These are phyloP conservation scores for Hyaloperonospora arabidopsidis DNA, from an alignment of 352 stramenopile species.

Conservation along the genomic window DNA sequence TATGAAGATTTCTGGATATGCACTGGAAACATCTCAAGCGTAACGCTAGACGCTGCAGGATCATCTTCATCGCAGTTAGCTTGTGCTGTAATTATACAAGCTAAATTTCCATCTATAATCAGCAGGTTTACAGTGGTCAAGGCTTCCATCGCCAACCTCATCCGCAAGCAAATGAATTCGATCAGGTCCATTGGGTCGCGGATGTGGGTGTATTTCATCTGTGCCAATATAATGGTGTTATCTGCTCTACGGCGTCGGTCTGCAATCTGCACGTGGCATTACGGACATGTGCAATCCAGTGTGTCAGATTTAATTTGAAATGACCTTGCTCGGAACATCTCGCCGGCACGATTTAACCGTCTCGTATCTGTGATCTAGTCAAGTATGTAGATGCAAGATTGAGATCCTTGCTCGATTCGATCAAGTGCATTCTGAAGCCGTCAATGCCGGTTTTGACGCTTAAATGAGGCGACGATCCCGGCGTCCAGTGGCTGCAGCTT, in stretches of 20 bases:
- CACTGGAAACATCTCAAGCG: background rate
- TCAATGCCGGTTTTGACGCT: slow-evolving; percentile 1
- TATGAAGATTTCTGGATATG: background rate
- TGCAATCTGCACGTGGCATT: background rate
- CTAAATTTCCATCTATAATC: background rate
- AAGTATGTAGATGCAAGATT: background rate
- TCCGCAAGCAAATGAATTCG: background rate
- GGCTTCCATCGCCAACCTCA: background rate
- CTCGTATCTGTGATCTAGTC: background rate
- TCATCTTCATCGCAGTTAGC: background rate
- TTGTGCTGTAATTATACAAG: background rate
- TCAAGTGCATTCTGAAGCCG: too few relatives aligned
- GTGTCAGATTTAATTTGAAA: background rate
- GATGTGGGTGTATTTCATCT: background rate
- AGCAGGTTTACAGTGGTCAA: background rate
- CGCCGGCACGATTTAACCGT: background rate
- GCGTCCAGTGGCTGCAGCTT: slow-evolving; percentile 5
- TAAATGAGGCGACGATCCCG: slow-evolving; percentile 2
- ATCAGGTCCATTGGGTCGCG: background rate
- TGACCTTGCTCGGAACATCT: background rate
- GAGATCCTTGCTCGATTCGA: background rate
- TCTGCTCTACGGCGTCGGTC: too few relatives aligned
- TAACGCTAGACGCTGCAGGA: background rate
- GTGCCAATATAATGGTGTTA: background rate
- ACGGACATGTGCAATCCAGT: background rate